A percentile compares a stretch with the other conserved stretches of the same genome.
phyloP scores from a whole-genome alignment of 805 yeast genomes.

The Candida ulmi region DNA sequence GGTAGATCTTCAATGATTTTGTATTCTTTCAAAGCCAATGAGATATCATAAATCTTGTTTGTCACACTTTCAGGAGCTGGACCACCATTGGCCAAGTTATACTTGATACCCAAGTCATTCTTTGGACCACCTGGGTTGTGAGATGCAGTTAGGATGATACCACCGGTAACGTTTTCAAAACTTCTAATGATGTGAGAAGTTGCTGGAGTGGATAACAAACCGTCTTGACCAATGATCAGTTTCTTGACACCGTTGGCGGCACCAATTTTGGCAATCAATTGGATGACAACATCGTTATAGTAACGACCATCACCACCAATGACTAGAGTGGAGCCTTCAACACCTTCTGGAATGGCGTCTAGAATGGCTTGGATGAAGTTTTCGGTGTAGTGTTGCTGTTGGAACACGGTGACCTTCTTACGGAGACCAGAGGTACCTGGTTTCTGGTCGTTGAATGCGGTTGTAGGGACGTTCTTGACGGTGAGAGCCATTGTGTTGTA shows the following conservation, averaged over 20 bases:
- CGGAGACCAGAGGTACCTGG: conserved; percentile 98
- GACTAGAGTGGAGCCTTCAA: conserved; percentile 66
- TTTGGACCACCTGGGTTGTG: conserved; percentile 98
- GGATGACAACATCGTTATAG: conserved; percentile 78
- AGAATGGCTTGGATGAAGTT: conserved; percentile 87
- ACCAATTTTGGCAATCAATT: conserved; percentile 73
- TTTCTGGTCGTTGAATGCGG: conserved; percentile 83
- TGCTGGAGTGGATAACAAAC: conserved; percentile 92
- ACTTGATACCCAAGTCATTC: conserved; percentile 91
- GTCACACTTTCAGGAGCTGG: conserved; percentile 98
- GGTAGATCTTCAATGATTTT: conserved; percentile 55
- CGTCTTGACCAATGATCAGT: conserved; percentile 81
- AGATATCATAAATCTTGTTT: conserved; percentile 70
- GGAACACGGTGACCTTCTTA: conserved; percentile 82
- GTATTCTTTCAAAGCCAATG: conserved; percentile 55
- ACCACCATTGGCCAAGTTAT: conserved; percentile 92
- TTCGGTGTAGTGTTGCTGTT: conserved; percentile 76
- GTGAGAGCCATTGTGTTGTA: conserved; percentile 7
- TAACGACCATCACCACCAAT: conserved; percentile 97
- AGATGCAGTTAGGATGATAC: conserved; percentile 91
- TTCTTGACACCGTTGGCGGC: conserved; percentile 90
- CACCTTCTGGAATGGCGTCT: conserved; percentile 87
- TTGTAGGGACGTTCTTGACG: conserved; percentile 45
- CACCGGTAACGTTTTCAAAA: conserved; percentile 68
- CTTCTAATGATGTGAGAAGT: conserved; percentile 90